Evolutionary conservation across 75 land plant genomes (phyloP), one percentile per base, ranked within the genome.

Genomic region (Ceratopteris richardii): DNA sequence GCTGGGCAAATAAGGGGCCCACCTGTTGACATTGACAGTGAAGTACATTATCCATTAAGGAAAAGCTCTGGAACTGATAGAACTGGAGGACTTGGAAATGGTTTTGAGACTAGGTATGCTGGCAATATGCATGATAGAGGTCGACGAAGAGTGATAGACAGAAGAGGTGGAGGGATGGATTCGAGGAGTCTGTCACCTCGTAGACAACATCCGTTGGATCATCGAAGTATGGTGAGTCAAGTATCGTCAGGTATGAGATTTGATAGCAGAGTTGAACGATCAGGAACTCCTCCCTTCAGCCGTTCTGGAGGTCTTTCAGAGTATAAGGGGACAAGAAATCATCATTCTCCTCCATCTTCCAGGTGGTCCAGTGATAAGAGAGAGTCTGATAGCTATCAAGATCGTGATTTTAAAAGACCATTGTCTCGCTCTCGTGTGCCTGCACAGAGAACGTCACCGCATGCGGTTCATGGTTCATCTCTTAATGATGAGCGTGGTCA

Each of bases 341-440:
- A 62, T 54, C 44, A 58, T 26, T 75, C 83, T 7, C 70, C 82
- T 41, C 64, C 72, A 44, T 65, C 78, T 5, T 46, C 50, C 26
- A 80, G 74, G 57, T 80, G 91, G 71, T 44, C 70, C 25, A 66
- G 41, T 54, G 82, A 66, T 28, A 71, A 69, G 60, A 78, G 69
- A 66, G 66, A 72, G 60, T 44, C 24, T 10, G 67, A 69, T 41
- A 57, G 76, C 44, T 58, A 58, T 23, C 71, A 71, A 72, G 66
- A 69, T 30, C 46, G 60, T 54, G 60, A 56, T 16, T 43, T 51
- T 62, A 60, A 51, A 63, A 64, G 54, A 18, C 29, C 64, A 10
- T 57, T 66, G 13, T 39, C 57, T n/a, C 21, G 31, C 21, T 5
- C 50, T 17, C 56, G 74, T 56, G 66, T 76, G 29, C 76, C 82